phyloP scores from a whole-genome alignment of 2,329 filamentous ascomycete genomes.

The Alternaria dauci region DNA sequence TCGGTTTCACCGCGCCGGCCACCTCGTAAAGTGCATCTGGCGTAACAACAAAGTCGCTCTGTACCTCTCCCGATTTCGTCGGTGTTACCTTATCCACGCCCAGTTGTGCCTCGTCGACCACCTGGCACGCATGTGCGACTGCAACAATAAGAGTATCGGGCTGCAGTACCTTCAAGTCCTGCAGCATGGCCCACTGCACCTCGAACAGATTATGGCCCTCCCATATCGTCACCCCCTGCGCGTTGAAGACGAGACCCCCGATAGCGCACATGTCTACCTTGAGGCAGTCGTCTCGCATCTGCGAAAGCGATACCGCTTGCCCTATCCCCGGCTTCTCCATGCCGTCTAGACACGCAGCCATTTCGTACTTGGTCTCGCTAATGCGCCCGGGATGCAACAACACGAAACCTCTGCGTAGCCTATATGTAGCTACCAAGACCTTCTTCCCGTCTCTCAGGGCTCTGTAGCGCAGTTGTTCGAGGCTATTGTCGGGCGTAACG shows the following conservation, averaged over 20 bases:
- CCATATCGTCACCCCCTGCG: slow-evolving; percentile 51
- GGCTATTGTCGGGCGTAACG: slow-evolving; percentile 56
- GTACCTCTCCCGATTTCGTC: slow-evolving; percentile 51
- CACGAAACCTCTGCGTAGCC: slow-evolving; percentile 54
- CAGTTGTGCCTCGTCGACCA: slow-evolving; percentile 44
- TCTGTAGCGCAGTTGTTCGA: slow-evolving; percentile 52
- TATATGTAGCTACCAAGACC: slow-evolving; percentile 54
- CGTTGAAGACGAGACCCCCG: slow-evolving; percentile 53
- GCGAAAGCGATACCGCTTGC: slow-evolving; percentile 43
- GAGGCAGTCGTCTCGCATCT: slow-evolving; percentile 43
- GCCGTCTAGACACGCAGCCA: slow-evolving; percentile 54
- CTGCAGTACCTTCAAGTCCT: slow-evolving; percentile 43
- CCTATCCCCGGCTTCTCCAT: slow-evolving; percentile 55
- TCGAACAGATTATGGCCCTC: slow-evolving; percentile 56
- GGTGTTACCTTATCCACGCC: slow-evolving; percentile 33
- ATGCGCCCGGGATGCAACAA: slow-evolving; percentile 52
- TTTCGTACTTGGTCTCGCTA: slow-evolving; percentile 32
- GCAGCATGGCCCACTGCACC: slow-evolving; percentile 55
- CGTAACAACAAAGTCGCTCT: slow-evolving; percentile 54
- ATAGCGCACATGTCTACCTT: slow-evolving; percentile 51
- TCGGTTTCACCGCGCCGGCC: slow-evolving; percentile 44
- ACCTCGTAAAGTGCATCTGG: slow-evolving; percentile 44
- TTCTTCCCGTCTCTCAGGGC: slow-evolving; percentile 54
- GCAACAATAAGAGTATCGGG: slow-evolving; percentile 41
- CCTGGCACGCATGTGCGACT: slow-evolving; percentile 55